A percentile compares a stretch with the other conserved stretches of the same genome.
Evolutionary conservation across 1,284 basidiomycete species (phyloP).

Genomic region (Malassezia obtusa): DNA sequence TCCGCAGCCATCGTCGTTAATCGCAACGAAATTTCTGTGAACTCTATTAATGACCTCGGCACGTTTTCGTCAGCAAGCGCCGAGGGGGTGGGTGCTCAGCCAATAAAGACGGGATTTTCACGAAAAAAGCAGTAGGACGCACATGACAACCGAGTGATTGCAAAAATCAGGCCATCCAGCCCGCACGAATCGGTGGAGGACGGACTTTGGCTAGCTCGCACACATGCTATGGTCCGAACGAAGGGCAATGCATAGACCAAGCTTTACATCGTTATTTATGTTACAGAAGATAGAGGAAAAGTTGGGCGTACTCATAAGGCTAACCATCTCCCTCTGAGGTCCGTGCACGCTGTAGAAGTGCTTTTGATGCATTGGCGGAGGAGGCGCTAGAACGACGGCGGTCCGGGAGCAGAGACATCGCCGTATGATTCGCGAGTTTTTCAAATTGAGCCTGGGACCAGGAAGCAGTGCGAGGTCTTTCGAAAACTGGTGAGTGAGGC

Average conservation of each 20-base stretch:
- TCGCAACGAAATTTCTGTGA: background rate
- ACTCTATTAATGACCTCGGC: background rate
- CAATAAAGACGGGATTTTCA: background rate
- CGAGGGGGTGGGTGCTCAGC: background rate
- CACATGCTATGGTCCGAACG: no score
- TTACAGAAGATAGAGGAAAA: no score
- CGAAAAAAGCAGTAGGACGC: background rate
- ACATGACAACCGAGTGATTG: background rate
- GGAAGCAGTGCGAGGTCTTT: background rate
- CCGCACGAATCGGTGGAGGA: no score
- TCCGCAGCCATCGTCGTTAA: background rate
- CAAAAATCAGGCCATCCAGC: constrained; percentile 1
- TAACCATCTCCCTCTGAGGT: no score
- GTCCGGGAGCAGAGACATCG: background rate
- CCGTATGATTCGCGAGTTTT: background rate
- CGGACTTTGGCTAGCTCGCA: no score
- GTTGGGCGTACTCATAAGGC: no score
- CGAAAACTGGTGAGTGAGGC: background rate
- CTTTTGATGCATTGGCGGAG: no score
- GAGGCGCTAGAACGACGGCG: background rate
- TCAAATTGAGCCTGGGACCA: background rate
- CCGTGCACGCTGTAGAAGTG: no score
- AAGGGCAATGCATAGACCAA: no score
- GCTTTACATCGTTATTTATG: no score
- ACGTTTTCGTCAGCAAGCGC: background rate